Conservation (phyloP, 345 rosid genomes). For the Lepidium didymum region DNA sequence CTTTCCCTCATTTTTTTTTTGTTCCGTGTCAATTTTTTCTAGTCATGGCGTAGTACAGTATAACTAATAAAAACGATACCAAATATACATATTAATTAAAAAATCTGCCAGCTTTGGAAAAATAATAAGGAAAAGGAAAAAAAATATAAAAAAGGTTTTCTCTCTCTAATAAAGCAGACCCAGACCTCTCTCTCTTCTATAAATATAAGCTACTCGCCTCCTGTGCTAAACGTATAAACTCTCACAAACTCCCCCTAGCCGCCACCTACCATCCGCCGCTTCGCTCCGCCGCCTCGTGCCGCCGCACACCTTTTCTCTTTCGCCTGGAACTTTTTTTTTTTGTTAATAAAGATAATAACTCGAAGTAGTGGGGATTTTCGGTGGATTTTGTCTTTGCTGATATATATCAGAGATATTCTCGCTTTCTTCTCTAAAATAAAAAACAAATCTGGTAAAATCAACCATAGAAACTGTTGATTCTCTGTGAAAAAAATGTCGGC, state of each 20-base stretch:
- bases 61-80: no score
- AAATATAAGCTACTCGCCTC: background rate
- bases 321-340: background rate
- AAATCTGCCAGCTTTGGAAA: no score
- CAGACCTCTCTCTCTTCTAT: background rate
- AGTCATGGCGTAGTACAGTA: no score
- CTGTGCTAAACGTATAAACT: background rate
- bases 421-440: background rate
- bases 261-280: conserved; percentile 28
- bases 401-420: no score
- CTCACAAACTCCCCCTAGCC: background rate
- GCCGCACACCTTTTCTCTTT: conserved; percentile 19
- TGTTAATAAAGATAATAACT: no score
- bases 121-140: no score
- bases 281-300: background rate
- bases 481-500: conserved; percentile 40
- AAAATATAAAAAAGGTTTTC: background rate
- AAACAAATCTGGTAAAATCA: background rate
- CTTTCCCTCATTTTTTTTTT: no score
- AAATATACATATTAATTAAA: no score
- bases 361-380: no score
- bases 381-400: no score
- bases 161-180: background rate
- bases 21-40: no score
- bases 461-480: background rate